Conservation (phyloP, 306 rosid species). For the Luffa aegyptiaca region DNA sequence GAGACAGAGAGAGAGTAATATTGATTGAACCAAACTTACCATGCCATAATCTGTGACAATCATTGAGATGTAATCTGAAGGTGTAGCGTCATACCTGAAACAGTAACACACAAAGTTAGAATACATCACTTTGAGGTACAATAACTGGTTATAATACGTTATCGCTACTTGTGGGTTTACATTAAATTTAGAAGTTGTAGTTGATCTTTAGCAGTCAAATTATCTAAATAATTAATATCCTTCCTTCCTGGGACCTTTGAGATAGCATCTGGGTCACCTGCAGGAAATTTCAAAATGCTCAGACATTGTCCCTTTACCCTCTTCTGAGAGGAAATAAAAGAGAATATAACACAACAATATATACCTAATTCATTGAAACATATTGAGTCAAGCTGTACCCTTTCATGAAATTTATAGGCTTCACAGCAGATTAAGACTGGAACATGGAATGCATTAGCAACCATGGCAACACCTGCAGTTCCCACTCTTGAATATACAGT, state of each 20-base stretch:
- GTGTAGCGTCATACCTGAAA: conserved; percentile 76
- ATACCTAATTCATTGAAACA: conserved; percentile 82
- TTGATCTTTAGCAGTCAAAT: conserved; percentile 39
- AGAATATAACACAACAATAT: conserved; percentile 10
- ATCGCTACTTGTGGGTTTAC: conserved; percentile 21
- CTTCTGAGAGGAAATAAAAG: background rate
- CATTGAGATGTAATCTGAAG: conserved; percentile 70
- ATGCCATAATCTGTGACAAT: conserved; percentile 87
- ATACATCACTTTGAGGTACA: background rate
- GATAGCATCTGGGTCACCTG: conserved; percentile 69
- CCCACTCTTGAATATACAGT: conserved; percentile 90
- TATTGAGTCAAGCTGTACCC: conserved; percentile 91
- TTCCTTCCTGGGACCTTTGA: conserved; percentile 60
- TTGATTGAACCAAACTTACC: conserved; percentile 32
- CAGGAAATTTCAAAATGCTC: conserved; percentile 18
- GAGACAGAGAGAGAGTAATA: background rate
- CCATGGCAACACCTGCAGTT: conserved; percentile 86
- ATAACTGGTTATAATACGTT: background rate
- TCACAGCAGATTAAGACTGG: conserved; percentile 91
- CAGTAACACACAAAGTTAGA: background rate
- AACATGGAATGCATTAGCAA: conserved; percentile 67
- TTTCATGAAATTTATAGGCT: conserved; percentile 89
- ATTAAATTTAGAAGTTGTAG: conserved; percentile 66
- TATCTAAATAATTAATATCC: conserved; percentile 44
- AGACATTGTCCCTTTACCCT: conserved; percentile 12